Base-by-base conservation (phyloP, 2,329 filamentous ascomycete species). In the Dactylellina leptospora region DNA sequence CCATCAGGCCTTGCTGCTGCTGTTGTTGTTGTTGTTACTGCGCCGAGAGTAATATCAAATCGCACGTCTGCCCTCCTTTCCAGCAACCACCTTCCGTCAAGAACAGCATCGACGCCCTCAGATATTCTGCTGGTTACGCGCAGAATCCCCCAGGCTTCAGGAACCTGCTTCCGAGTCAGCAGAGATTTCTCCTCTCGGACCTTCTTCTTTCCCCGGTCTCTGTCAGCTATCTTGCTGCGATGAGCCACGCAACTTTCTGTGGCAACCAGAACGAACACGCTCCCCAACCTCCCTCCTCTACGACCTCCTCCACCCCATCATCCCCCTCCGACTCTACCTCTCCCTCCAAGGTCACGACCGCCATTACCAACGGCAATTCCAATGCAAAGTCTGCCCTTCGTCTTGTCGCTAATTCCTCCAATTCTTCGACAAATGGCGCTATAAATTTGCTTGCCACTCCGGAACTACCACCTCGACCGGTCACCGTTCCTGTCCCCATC, bases 191-290 rank as follows among this genome's bases (percentile, higher is more conserved):
- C 38, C 23, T 59, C 33, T n/a, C 23, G n/a, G n/a, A n/a, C 36
- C 23, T 28, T 44, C 20, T 13, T 56, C 53, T 20, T 10, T 25
- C 18, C 9, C 23, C 42, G 9, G 54, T 68, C 47, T 47, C 16
- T 20, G 27, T 28, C 45, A 51, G 54, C 23, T 51, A 58, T 27
- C 45, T 51, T 56, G 42, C 62, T 72, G 68, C 68, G 68, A 72
- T 72, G 68, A 72, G 68, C 68, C 68, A 72, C 68, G 60, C 47
- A 53, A 58, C 51, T 11, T 60, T 54, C 48, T 50, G 53, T 72
- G 66, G 66, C 58, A 56, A 51, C 54, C 58, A 58, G 58, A 62
- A 30, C 59, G 53, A 60, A 53, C 63, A 56, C 66, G 28, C 48
- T 44, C 16, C 25, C 36, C 44, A 16, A 5, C 58, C 58, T 30